A percentile compares a stretch with the other conserved stretches of the same genome.
Conservation (phyloP, 805 yeast species). For the Schwanniomyces occidentalis region DNA sequence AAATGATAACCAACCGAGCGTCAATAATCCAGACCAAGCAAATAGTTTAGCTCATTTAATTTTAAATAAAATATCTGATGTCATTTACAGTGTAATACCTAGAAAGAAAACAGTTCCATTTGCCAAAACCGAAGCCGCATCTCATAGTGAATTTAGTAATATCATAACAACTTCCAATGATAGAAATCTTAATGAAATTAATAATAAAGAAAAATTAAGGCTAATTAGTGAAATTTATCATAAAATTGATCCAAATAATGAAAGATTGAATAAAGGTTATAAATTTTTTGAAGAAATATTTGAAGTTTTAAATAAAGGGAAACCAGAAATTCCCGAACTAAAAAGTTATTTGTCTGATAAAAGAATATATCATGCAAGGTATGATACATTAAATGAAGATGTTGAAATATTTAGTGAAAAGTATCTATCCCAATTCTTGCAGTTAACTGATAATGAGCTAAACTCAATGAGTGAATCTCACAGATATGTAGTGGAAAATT, state of each 20-base stretch:
- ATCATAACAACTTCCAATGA: constrained; percentile 6
- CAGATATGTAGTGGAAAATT: constrained; percentile 37
- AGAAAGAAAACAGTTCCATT: constrained; percentile 13
- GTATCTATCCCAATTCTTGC: constrained; percentile 51
- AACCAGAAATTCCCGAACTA: constrained; percentile 46
- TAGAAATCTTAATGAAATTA: constrained; percentile 5
- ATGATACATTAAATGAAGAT: constrained; percentile 30
- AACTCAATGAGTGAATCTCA: constrained; percentile 49
- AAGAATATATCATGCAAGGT: constrained; percentile 56
- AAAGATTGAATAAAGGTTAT: constrained; percentile 33
- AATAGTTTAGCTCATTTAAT: too few relatives aligned
- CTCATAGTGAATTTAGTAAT: constrained; percentile 8
- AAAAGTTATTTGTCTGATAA: constrained; percentile 45
- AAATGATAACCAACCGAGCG: too few relatives aligned
- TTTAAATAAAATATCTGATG: too few relatives aligned
- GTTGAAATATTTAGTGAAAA: constrained; percentile 49
- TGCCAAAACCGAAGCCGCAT: constrained; percentile 12
- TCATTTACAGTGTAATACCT: too few relatives aligned
- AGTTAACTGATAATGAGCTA: constrained; percentile 44
- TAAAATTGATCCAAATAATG: constrained; percentile 9
- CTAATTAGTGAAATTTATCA: constrained; percentile 5
- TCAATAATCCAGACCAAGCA: too few relatives aligned
- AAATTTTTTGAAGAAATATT: constrained; percentile 45
- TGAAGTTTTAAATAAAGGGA: constrained; percentile 37
- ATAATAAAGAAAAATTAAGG: constrained; percentile 6